Evolutionary conservation across 495 filamentous ascomycete species (phyloP).

Genomic region (Penicillium daleae): DNA sequence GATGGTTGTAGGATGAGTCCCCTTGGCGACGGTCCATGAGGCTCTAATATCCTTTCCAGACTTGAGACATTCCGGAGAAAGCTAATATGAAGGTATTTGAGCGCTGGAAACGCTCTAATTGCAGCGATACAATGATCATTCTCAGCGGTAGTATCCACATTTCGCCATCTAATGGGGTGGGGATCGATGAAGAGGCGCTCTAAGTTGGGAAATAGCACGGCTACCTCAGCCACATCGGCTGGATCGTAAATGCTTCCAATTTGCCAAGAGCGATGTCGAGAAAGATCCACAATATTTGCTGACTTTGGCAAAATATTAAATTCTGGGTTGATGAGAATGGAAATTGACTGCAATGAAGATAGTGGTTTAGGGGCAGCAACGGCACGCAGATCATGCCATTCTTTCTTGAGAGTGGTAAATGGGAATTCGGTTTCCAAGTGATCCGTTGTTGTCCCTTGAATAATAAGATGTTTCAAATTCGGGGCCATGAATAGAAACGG

Average conservation of each 20-base stretch:
- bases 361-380: neutral
- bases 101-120: constrained; percentile 10
- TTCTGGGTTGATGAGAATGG: neutral
- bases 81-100: constrained; percentile 13
- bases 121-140: constrained; percentile 11
- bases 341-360: constrained; percentile 5
- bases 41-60: constrained; percentile 8
- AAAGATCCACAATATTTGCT: constrained; percentile 6
- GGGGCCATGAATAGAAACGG: constrained; percentile 4
- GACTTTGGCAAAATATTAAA: constrained; percentile 1
- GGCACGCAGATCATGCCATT: neutral
- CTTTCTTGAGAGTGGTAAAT: neutral
- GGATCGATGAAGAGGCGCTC: constrained; percentile 17
- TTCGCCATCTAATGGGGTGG: neutral
- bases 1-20: constrained; percentile 14
- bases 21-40: constrained; percentile 18
- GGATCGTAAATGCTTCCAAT: neutral
- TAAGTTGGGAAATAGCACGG: constrained; percentile 11
- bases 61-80: neutral
- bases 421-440: neutral
- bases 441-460: neutral
- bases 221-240: neutral
- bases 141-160: neutral
- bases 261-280: neutral
- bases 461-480: constrained; percentile 6